Base-by-base conservation (phyloP, 306 rosid species). In the Quercus agrifolia region DNA sequence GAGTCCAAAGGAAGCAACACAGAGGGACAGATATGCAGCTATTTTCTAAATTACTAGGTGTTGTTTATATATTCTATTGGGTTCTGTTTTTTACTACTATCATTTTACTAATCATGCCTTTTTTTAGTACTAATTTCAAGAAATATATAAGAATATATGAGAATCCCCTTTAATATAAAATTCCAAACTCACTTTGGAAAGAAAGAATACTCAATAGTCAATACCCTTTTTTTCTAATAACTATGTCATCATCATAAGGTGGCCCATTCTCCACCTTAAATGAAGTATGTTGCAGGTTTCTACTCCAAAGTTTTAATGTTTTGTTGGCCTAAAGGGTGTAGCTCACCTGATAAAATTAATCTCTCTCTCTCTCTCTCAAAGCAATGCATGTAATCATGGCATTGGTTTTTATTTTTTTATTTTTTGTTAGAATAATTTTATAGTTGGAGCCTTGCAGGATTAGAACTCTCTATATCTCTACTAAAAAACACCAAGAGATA, bases 1-100 rank as follows among this genome's bases (percentile, higher is more conserved):
- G 71, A 67, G 71, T 67, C 52, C 25, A 67, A 19, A 67, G 71
- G 71, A 67, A 67, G 71, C 71, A 67, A 19, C 20, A 33, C 51
- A 6, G 46, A 17, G 71, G 23, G 25, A 66, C 49, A 19, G 71
- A 33, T 14, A 18, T 23, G 49, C 71, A 33, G 51, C 14, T 30
- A 33, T 19, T 67, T 31, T 67, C 1, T 2, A 31, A 67, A 67
- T 67, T 27, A 58, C 38, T 46, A 46, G 14, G 2, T 9, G 19
- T 6, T 14, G 52, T 12, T 5, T 15, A 30, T 30, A 5, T 30
- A n/a, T 46, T 46, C 21, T 28, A 33, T 19, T 31, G 71, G 49
- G 49, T 33, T 67, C 52, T 3, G 17, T 33, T 18, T 67, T 9
- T 6, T 35, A 35, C 44, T 35, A 35, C 44, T 18, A 62, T 2